phyloP scores from a whole-genome alignment of 2,329 filamentous ascomycete species.

The Paecilomyces sp. region DNA sequence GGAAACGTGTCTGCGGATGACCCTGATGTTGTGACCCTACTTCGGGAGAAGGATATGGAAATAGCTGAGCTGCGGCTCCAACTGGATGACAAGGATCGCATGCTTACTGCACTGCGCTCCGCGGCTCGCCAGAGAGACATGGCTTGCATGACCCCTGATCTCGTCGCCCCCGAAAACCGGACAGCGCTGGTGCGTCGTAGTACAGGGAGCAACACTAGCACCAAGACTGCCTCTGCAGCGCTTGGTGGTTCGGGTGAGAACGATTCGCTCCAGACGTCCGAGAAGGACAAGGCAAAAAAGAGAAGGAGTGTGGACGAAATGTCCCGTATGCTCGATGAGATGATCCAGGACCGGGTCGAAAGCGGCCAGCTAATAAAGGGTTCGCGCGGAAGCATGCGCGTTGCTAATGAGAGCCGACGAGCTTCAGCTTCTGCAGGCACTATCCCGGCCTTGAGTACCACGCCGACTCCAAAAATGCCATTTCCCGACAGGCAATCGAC shows the following conservation, averaged over 20 bases:
- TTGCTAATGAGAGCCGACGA: slow-evolving; percentile 39
- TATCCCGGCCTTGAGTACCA: slow-evolving; percentile 19
- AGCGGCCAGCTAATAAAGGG: slow-evolving; percentile 64
- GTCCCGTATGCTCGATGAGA: slow-evolving; percentile 88
- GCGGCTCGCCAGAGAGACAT: slow-evolving; percentile 80
- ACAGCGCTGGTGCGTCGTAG: slow-evolving; percentile 19
- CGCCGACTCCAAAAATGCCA: slow-evolving; percentile 13
- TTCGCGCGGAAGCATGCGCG: slow-evolving; percentile 58
- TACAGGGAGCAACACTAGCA: slow-evolving; percentile 22
- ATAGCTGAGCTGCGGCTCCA: slow-evolving; percentile 84
- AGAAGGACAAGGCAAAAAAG: slow-evolving; percentile 43
- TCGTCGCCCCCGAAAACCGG: slow-evolving; percentile 23
- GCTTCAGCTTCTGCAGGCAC: slow-evolving; percentile 20
- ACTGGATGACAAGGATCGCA: slow-evolving; percentile 89
- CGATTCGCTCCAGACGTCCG: slow-evolving; percentile 22
- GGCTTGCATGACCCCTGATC: slow-evolving; percentile 53
- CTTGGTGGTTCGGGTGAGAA: slow-evolving; percentile 15
- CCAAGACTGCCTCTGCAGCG: slow-evolving; percentile 14
- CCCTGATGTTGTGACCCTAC: slow-evolving; percentile 61
- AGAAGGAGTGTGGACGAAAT: slow-evolving; percentile 79
- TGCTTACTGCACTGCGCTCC: slow-evolving; percentile 78
- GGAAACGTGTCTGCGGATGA: slow-evolving; percentile 69
- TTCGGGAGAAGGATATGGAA: slow-evolving; percentile 87
- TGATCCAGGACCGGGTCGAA: slow-evolving; percentile 86
- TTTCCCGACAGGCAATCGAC: slow-evolving; percentile 9